Base-by-base conservation (phyloP, 192 early-diverging fungal species). In the Podila minutissima region DNA sequence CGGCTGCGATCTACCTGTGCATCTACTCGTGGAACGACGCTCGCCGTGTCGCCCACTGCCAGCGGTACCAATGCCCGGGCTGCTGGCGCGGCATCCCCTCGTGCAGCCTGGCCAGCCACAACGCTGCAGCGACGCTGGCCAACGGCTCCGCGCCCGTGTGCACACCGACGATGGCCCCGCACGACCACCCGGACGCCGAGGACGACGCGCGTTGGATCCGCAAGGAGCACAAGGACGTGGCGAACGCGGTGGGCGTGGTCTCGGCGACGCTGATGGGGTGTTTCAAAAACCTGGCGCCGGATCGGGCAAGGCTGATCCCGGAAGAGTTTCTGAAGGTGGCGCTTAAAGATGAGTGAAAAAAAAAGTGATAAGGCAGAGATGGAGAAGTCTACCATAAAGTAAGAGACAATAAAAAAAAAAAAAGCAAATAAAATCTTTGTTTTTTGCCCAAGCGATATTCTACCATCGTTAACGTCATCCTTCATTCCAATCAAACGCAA, bases 261-360 rank as follows among this genome's bases (percentile, higher is more conserved):
- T 87, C 86, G 65, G 89, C 90, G 5, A 92, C 90, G 10, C 63
- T 92, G 50, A 84, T 88, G 38, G 86, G 90, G 4, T 89, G 89
- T 51, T 88, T 86, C 66, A 86, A 86, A 48, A 86, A 83, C 31
- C 61, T 90, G 69, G 75, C 72, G 26, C 75, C 78, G 0, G 82
- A 71, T 46, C 75, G 68, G 13, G 85, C 84, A 11, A 59, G 61
- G 19, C 53, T 86, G 32, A 71, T 86, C 17, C 85, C 85, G 9
- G 32, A 60, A 31, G 83, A 74, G 37, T 86, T 86, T 58, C 59
- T 83, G 61, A 41, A 41, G 46, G 78, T 74, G 22, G 83, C 85
- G 5, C 38, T 35, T 0, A 65, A 69, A 31, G 79, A 66, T 59
- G 55, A 46, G 41, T 12, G 12, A 37, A 37, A 37, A 37, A 10